phyloP scores from a whole-genome alignment of 1,139 yeast genomes.

The Yarrowia galli region DNA sequence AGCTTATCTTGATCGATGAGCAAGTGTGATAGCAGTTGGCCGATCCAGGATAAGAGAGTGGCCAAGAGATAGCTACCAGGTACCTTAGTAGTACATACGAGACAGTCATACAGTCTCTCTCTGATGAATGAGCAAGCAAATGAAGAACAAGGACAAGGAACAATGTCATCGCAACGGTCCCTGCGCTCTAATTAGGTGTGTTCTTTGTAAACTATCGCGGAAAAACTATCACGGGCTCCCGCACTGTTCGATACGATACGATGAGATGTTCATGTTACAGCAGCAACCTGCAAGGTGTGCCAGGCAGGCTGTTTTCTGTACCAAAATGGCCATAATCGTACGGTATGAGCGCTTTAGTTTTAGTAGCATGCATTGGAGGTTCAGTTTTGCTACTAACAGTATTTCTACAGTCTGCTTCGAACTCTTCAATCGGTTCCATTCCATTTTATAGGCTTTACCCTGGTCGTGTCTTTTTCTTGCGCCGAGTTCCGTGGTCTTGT shows the following conservation, averaged over 20 bases:
- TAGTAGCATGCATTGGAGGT: background rate
- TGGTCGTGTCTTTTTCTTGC: background rate
- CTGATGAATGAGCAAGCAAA: background rate
- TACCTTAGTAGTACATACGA: no score
- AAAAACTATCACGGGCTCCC: background rate
- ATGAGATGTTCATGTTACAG: background rate
- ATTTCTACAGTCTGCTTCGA: background rate
- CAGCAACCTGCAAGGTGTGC: background rate
- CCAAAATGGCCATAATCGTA: background rate
- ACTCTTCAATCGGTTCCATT: background rate
- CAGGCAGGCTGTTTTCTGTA: no score
- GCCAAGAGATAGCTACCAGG: no score
- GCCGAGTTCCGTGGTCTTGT: conserved; percentile 2
- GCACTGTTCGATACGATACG: background rate
- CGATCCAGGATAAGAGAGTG: no score
- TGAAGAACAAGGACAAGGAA: no score
- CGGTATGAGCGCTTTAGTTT: background rate
- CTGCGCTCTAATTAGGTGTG: background rate
- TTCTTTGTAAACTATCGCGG: background rate
- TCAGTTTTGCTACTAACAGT: background rate
- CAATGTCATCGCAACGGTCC: no score
- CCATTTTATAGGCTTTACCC: background rate
- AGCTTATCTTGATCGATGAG: background rate
- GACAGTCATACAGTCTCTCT: background rate
- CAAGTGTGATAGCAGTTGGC: background rate